Evolutionary conservation across 2,329 filamentous ascomycete species (phyloP), one percentile per base, ranked within the genome.

Genomic region (Fusarium fracticaudum): DNA sequence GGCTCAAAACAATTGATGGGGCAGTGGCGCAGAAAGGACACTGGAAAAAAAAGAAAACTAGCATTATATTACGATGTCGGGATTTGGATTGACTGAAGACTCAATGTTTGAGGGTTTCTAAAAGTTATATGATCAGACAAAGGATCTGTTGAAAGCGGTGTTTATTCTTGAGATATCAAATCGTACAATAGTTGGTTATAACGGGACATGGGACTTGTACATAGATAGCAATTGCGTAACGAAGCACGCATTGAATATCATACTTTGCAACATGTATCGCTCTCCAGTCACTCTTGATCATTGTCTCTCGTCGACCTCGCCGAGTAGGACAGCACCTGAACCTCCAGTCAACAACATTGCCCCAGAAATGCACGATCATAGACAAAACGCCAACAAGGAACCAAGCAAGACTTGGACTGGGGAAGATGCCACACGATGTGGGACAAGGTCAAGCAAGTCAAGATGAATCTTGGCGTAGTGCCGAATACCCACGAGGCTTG

Each of bases 51-150:
- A 55, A 59, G 53, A 44, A 63, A 37, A 64, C 43, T 37, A 48
- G 60, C 37, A 54, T 60, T 64, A 54, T 48, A 55, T 17, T 44
- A 67, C 43, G 50, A 70, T 31, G 37, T 40, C 17, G 45, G 38
- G 26, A 47, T 60, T 60, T 60, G 41, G 22, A 45, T 64, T 63
- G 37, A 38, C 38, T 72, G 26, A 64, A 31, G 41, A 55, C 33
- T 37, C 29, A 44, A 53, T 38, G 24, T 41, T 47, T 44, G 43
- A 47, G 22, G 33, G 18, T 38, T 58, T 40, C 43, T 41, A 74
- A 74, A 63, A 75, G 58, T 58, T 60, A 26, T 9, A 44, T 51
- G 65, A 68, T 61, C 67, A 75, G 69, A 75, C 41, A 33, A 35
- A 55, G 40, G 54, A 55, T 53, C 57, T 62, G 58, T 71, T 45